Evolutionary conservation across 1,284 basidiomycete genomes (phyloP), one percentile per base, ranked within the genome.

Genomic region (Cryptococcus sp.): DNA sequence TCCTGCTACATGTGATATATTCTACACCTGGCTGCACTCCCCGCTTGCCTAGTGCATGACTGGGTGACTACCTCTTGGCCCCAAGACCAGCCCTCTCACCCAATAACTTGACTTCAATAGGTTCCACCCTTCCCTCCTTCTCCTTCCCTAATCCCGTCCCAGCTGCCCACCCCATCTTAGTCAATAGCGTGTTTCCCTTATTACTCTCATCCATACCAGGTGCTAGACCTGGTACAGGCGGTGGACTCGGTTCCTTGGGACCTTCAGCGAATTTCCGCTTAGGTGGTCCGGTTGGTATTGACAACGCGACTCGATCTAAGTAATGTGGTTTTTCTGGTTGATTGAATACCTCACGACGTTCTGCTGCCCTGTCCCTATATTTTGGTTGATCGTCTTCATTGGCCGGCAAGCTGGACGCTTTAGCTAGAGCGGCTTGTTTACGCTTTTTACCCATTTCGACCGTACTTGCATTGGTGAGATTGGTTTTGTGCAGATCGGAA

Each of bases 121-220:
- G 91, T 48, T 91, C 89, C 16, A 89, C 84, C 49, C 90, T 77
- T 19, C 91, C 91, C 51, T 88, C 87, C 5, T 85, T 88, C 50
- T 79, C 80, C 5, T 81, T 80, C 1, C 91, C 91, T 39, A 96
- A 75, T 1, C 91, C 91, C n/a, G 81, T 85, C 2, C 91, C 91
- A 64, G 87, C 84, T 55, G 81, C 86, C 91, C 91, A 96, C 0
- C 92, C 91, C 91, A 96, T 94, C 82, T 92, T 91, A 70, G 90
- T 89, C 59, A 96, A 72, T 52, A 96, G 69, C 71, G 91, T 91
- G 70, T 93, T 92, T 11, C 91, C 91, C 9, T 91, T 82, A 60
- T 94, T 93, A 42, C 67, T 83, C 48, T 84, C 81, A 63, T 94
- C 91, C 65, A 87, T 77, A 2, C 82, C 87, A 1, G 83, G 86